Conservation (phyloP, 2,329 filamentous ascomycete species). For the Arthrobotrys megalospora region DNA sequence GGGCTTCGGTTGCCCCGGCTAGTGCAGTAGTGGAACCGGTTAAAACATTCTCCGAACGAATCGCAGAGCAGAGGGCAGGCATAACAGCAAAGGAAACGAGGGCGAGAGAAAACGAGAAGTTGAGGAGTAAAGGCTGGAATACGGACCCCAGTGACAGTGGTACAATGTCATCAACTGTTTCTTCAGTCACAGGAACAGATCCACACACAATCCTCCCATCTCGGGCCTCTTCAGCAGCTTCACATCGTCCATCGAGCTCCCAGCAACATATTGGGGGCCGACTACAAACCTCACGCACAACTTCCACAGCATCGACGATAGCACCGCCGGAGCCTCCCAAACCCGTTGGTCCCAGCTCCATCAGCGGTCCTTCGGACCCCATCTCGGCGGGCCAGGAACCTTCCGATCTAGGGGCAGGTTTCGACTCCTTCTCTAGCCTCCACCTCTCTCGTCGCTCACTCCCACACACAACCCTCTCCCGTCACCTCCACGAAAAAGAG, state of each 20-base stretch:
- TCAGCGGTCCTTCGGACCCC: conserved; percentile 11
- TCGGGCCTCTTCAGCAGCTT: conserved; percentile 10
- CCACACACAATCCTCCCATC: conserved; percentile 63
- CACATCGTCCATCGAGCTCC: conserved; percentile 22
- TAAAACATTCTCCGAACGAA: conserved; percentile 87
- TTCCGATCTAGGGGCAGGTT: conserved; percentile 66
- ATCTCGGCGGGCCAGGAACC: conserved; percentile 4
- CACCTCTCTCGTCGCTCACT: conserved; percentile 88
- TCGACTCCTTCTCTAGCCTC: conserved; percentile 87
- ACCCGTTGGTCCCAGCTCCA: background rate
- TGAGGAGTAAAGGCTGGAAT: conserved; percentile 74
- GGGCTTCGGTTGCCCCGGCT: background rate
- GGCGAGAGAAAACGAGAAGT: conserved; percentile 71
- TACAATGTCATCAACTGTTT: background rate
- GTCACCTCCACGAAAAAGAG: conserved; percentile 83
- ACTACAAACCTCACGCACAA: conserved; percentile 67
- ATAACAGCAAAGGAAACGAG: conserved; percentile 72
- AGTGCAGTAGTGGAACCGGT: conserved; percentile 50
- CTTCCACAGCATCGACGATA: conserved; percentile 66
- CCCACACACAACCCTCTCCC: conserved; percentile 83
- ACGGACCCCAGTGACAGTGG: conserved; percentile 70
- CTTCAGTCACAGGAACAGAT: conserved; percentile 9
- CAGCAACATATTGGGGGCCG: conserved; percentile 15
- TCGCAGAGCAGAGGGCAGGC: conserved; percentile 78
- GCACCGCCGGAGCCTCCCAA: conserved; percentile 25